Conservation (phyloP, 2,329 filamentous ascomycete species). For the Claviceps sp. region DNA sequence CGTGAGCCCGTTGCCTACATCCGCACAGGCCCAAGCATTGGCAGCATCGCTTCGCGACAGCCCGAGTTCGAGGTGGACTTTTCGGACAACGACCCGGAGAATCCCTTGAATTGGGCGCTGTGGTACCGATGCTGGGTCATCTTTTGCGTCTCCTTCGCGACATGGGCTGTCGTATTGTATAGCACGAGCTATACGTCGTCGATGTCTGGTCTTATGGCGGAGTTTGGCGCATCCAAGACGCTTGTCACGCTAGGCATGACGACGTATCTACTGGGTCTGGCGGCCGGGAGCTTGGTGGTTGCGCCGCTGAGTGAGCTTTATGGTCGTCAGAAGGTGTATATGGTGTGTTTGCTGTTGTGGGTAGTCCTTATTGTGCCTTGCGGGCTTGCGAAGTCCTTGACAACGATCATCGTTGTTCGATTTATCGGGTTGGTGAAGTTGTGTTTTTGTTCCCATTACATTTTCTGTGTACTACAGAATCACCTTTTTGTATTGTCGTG, state of each 20-base stretch:
- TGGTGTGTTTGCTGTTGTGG: constrained; percentile 51
- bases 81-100: constrained; percentile 45
- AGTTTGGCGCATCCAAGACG: constrained; percentile 47
- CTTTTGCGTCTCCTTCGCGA: constrained; percentile 31
- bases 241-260: constrained; percentile 65
- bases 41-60: constrained; percentile 28
- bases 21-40: constrained; percentile 16
- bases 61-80: constrained; percentile 64
- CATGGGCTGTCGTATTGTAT: constrained; percentile 50
- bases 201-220: constrained; percentile 51
- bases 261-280: constrained; percentile 64
- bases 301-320: constrained; percentile 63
- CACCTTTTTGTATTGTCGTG: not conserved
- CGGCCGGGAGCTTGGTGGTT: constrained; percentile 55
- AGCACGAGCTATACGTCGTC: constrained; percentile 68
- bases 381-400: constrained; percentile 53
- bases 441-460: constrained; percentile 2
- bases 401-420: constrained; percentile 54
- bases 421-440: constrained; percentile 48
- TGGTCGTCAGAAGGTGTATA: constrained; percentile 55
- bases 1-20: no score
- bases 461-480: not conserved
- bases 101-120: constrained; percentile 57
- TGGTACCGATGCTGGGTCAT: constrained; percentile 29
- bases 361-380: constrained; percentile 58